Evolutionary conservation across 2,329 filamentous ascomycete species (phyloP), one percentile per base, ranked within the genome.

Genomic region (Cladosporium sp.): DNA sequence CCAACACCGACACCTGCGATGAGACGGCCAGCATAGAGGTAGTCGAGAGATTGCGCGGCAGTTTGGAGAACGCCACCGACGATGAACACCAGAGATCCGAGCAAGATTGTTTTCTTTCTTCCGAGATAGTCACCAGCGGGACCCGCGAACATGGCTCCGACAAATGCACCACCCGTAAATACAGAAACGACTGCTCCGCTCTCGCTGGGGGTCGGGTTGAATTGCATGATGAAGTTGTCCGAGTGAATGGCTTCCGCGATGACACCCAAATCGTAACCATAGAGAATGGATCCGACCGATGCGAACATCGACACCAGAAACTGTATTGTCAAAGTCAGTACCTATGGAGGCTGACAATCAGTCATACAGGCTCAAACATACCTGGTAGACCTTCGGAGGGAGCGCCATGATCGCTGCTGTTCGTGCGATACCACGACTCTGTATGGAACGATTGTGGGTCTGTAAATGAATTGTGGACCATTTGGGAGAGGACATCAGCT

Each of bases 101-200:
- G 70, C 42, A 86, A 68, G 58, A 92, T 92, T 2, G 87, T 90
- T 65, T 73, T 72, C 65, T 85, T 82, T 58, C 88, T 80, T 38
- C 88, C 88, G 2, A 89, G 68, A 50, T 64, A 72, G 64, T 90
- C 82, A 55, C 83, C 83, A 30, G 71, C 60, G 1, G 80, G 76
- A 53, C 87, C 88, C 32, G 83, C 86, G 30, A 81, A 70, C 27
- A 73, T 72, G 20, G 86, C 82, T 7, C 86, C 86, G 56, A 86
- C 78, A 69, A 89, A 89, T 18, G 86, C 86, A 39, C 87, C 82
- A 2, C 78, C 85, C 0, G 88, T 92, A 66, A 92, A 91, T 53
- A 90, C 77, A 1, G 85, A 87, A 1, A 91, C 87, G 0, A 89
- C 84, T 3, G 85, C 80, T 47, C 85, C 86, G 30, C 56, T 64